Conservation (phyloP, 1,284 basidiomycete genomes). For the Hemileia vastatrix region DNA sequence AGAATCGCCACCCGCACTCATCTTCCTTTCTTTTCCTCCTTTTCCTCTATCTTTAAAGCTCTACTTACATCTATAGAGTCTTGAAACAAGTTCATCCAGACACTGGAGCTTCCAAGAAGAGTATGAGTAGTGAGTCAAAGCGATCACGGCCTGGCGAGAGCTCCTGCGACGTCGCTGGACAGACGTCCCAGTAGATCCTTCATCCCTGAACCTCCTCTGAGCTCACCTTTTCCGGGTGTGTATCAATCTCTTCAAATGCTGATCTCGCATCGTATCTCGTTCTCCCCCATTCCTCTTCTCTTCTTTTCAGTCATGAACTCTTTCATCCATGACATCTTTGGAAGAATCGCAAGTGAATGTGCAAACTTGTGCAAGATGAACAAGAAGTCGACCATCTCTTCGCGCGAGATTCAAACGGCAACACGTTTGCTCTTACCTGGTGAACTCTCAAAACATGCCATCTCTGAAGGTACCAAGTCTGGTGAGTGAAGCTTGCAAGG, state of each 20-base stretch:
- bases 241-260: no score
- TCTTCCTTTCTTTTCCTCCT: no score
- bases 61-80: constrained; percentile 84
- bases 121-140: constrained; percentile 66
- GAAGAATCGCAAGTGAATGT: constrained; percentile 80
- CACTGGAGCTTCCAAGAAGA: constrained; percentile 93
- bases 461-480: constrained; percentile 61
- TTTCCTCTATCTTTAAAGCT: constrained; percentile 41
- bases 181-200: no score
- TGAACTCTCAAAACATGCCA: constrained; percentile 69
- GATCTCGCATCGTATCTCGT: neutral
- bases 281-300: constrained; percentile 89
- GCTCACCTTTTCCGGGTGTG: no score
- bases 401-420: constrained; percentile 81
- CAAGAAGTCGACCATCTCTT: constrained; percentile 87
- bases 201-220: no score
- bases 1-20: no score
- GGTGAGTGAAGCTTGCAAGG: neutral
- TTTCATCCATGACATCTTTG: constrained; percentile 57
- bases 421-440: constrained; percentile 82
- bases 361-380: constrained; percentile 83
- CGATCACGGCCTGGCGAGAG: no score
- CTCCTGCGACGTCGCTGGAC: no score
- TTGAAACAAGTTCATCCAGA: constrained; percentile 88
- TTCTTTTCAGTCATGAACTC: constrained; percentile 49